These are phyloP conservation scores for Monilinia fructicola DNA, from an alignment of 2,329 filamentous ascomycete genomes.

Conservation along the genomic window DNA sequence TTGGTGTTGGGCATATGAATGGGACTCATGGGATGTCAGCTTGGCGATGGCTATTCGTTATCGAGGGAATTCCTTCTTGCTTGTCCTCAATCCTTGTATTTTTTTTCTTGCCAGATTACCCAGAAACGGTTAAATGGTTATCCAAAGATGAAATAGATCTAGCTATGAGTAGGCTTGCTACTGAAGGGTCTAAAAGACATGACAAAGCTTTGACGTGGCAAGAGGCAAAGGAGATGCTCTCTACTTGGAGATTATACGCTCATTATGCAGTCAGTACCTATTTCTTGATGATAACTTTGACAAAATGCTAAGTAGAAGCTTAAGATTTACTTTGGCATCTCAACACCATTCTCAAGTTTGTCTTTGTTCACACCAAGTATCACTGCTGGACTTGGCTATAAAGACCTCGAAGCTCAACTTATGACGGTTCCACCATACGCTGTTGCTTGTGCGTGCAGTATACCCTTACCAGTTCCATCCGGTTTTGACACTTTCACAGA, in stretches of 20 bases:
- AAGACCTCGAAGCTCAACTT: constrained; percentile 60
- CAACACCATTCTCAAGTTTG: constrained; percentile 57
- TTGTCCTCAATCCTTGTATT: constrained; percentile 47
- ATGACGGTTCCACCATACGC: constrained; percentile 68
- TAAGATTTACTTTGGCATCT: constrained; percentile 52
- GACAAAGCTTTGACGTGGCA: constrained; percentile 48
- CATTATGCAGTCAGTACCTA: constrained; percentile 48
- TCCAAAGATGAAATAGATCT: constrained; percentile 46
- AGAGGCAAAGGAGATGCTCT: constrained; percentile 49
- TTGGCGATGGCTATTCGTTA: constrained; percentile 39
- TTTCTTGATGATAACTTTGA: background rate
- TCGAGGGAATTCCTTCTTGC: constrained; percentile 46
- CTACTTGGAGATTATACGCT: constrained; percentile 52
- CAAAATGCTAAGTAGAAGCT: background rate
- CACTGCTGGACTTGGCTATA: constrained; percentile 55
- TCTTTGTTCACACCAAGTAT: constrained; percentile 65
- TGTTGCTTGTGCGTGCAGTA: constrained; percentile 49
- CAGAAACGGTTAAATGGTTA: constrained; percentile 49
- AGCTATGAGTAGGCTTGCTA: constrained; percentile 44
- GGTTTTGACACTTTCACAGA: constrained; percentile 25
- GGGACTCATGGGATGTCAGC: constrained; percentile 32
- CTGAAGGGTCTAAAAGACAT: constrained; percentile 46
- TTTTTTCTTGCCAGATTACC: constrained; percentile 51
- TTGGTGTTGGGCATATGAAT: constrained; percentile 39
- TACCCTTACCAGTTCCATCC: background rate